Evolutionary conservation across 441 rosid genomes (phyloP), one percentile per base, ranked within the genome.

Genomic region (Adansonia gregorii): DNA sequence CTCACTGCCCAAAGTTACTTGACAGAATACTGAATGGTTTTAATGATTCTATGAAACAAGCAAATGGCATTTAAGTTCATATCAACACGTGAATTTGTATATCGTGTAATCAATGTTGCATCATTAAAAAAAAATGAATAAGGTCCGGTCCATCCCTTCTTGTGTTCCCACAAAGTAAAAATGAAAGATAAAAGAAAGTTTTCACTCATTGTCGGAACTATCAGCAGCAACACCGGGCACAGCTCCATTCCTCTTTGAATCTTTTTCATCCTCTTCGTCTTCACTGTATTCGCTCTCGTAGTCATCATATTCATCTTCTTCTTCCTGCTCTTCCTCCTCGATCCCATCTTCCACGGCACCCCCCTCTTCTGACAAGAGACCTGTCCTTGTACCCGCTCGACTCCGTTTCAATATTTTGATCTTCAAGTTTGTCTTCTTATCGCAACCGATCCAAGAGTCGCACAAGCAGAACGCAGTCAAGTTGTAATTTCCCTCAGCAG

Each of bases 391-490:
- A 55, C 65, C 65, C 2, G 75, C 65, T 35, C 65, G 64, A 55
- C 67, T 73, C 24, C 67, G 15, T 43, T 59, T 73, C 55, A 22
- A 20, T 41, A 73, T 22, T 60, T 73, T 73, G 41, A 73, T 60
- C 76, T 73, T 60, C 39, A 73, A n/a, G 76, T 45, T 73, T 59
- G 56, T 59, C 22, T 73, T 73, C 56, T 41, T 73, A 24, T 73
- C 76, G 10, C 75, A 72, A 35, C 75, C 49, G 45, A 72, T 72
- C 75, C 75, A 73, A 20, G 76, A 60, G 9, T 73, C 67, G 14
- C 67, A 58, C 67, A 73, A 73, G 67, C 66, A 73, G 76, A 73
- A 73, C 45, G 54, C 67, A 73, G 24, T 73, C 76, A 73, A 59
- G 67, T 73, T 73, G 56, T 73, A 73, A 59, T 12, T 43, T 73